Base-by-base conservation (phyloP, 805 yeast species). In the Jamesozyma hellenica region DNA sequence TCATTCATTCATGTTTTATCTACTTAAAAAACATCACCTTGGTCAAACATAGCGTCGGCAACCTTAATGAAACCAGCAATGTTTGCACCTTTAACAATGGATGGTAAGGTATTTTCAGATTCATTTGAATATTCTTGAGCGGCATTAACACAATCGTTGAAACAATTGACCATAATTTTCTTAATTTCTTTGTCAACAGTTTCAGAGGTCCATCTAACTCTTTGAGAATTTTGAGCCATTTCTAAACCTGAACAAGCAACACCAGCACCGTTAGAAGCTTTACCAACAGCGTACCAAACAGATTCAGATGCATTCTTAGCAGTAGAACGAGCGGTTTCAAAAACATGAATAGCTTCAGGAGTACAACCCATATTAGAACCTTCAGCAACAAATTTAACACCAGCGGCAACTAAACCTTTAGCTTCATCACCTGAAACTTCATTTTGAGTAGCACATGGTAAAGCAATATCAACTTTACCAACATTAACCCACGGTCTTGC, bases 291-390 rank as follows among this genome's bases (percentile, higher is more conserved):
- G 71, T 88, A 90, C 98, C 98, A 90, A 68, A 87, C 84, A 46
- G 77, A 70, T 35, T 57, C 50, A 53, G 65, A 66, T 28, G 42
- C 39, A 42, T 70, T 51, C 43, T 68, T 58, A 35, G 66, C 57
- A 39, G 66, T 50, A 32, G 63, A 34, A 72, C 90, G 78, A 65
- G 74, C 77, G 56, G 82, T 84, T 77, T 90, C 98, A 57, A 88
- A 90, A 47, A 84, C 87, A 52, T 81, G 86, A 53, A 90, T 86
- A 53, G 98, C 98, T 66, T 90, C 97, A 69, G 83, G 82, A 55
- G 96, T 88, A 53, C 95, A 90, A 63, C 98, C 97, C 98, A 90
- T 90, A 74, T 90, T 90, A 61, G 97, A 90, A 64, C 98, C 98
- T 77, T 90, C 98, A 55, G 98, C 97, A 61, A 90, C 79, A 74